Evolutionary conservation across 1,139 yeast genomes (phyloP), one percentile per base, ranked within the genome.

Genomic region (Hansenula lynferdii): DNA sequence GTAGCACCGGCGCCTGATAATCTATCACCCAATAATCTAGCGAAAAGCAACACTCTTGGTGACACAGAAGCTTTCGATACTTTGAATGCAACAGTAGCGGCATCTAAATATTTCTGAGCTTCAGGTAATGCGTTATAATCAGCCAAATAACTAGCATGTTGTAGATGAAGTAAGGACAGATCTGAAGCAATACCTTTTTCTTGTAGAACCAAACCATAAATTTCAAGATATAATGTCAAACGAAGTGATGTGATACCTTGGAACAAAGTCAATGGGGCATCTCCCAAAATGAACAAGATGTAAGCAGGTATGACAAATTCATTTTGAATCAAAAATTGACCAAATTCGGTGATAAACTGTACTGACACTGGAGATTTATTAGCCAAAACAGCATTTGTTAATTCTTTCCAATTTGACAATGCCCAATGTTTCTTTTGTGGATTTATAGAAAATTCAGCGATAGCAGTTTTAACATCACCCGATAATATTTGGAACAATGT

Each of bases 111-210:
- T 47, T 63, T 73, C 41, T 78, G 83, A 1, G 90, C 77, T 33
- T 77, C 87, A 4, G 62, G 48, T 22, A 64, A 56, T 25, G 61
- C 54, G 3, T 92, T 92, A 45, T 69, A 63, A 48, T 85, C 96
- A 1, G 84, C 80, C 44, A 85, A 64, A 17, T 69, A 60, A 27
- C 72, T 68, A 1, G 92, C 89, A 53, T 81, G 85, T 32, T 68
- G 69, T 29, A 83, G 64, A 51, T 80, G 82, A 50, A 73, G 61
- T 1, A 75, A 66, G 17, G 76, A 60, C 48, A 81, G 57, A 49
- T 81, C 75, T 35, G 52, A 50, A 12, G 62, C 48, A 21, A 56
- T 51, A 7, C 58, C 52, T 12, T 58, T 53, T 15, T 62, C 54
- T 27, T 61, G 57, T 34, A 75, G 54, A 14, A 72, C 57, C 50